phyloP scores from a whole-genome alignment of 1,284 basidiomycete species.

The Naganishia albida region DNA sequence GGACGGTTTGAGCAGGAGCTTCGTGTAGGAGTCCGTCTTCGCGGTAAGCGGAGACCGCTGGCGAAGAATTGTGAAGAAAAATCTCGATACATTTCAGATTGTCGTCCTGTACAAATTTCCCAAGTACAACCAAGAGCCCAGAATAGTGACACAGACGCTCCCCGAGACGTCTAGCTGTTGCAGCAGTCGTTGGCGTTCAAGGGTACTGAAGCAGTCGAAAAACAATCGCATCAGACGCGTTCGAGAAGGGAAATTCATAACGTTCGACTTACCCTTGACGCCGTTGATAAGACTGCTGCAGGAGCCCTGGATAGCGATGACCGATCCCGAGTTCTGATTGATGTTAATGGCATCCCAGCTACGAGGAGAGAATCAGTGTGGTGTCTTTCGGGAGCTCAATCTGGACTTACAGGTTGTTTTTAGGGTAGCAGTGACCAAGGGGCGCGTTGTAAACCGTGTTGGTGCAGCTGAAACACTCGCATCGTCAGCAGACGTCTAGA shows the following conservation, averaged over 20 bases:
- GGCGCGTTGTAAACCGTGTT: constrained; percentile 14
- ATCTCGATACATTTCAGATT: neutral
- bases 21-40: too few species aligned
- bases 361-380: neutral
- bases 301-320: neutral
- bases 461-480: constrained; percentile 20
- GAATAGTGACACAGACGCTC: neutral
- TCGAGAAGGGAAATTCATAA: too few species aligned
- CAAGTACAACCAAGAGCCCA: neutral
- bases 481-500: too few species aligned
- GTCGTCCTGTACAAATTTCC: neutral
- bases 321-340: neutral
- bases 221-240: neutral
- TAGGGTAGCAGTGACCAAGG: constrained; percentile 18
- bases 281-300: neutral
- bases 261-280: constrained; percentile 5
- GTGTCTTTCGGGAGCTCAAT: neutral
- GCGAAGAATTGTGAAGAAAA: too few species aligned
- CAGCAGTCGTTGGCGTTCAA: constrained; percentile 15
- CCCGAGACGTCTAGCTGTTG: neutral
- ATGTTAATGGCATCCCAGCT: constrained; percentile 19
- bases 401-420: constrained; percentile 8
- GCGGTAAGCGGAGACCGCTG: too few species aligned
- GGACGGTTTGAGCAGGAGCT: too few species aligned
- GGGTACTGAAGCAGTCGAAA: neutral